A percentile compares a stretch with the other conserved stretches of the same genome.
Conservation (phyloP, 768 basidiomycete genomes). For the Epithele typhae region DNA sequence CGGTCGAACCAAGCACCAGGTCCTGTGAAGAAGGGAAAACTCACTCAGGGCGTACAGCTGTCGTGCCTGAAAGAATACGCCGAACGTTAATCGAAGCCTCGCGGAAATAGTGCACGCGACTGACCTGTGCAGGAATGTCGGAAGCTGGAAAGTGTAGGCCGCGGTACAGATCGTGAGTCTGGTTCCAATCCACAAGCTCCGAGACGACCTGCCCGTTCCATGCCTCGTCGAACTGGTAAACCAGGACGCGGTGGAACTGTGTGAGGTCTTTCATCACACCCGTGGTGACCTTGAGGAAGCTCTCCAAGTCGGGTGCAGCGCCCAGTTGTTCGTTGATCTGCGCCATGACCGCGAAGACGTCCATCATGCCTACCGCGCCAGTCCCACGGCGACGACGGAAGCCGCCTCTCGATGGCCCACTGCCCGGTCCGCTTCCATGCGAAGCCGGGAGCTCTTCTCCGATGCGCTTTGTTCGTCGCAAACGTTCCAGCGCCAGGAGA, state of each 20-base stretch:
- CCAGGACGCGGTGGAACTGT: conserved; percentile 75
- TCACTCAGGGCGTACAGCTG: conserved; percentile 64
- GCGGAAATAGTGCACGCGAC: conserved; percentile 4
- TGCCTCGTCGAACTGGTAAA: conserved; percentile 79
- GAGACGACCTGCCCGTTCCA: conserved; percentile 79
- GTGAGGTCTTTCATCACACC: conserved; percentile 75
- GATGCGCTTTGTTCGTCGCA: conserved; percentile 44
- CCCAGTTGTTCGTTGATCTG: conserved; percentile 82
- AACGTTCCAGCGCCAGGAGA: conserved; percentile 63
- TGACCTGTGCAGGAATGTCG: conserved; percentile 65
- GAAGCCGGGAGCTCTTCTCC: not conserved
- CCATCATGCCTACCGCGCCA: conserved; percentile 58
- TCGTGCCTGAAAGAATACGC: conserved; percentile 52
- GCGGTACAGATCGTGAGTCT: conserved; percentile 67
- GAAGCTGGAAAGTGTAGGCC: conserved; percentile 68
- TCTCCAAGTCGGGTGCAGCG: conserved; percentile 57
- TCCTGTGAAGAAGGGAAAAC: conserved; percentile 14
- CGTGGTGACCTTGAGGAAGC: conserved; percentile 68
- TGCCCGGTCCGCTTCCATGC: not conserved
- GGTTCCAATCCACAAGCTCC: conserved; percentile 75
- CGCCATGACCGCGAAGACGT: conserved; percentile 71
- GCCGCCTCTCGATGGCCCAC: not conserved
- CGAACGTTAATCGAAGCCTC: not conserved
- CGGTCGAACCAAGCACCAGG: not conserved
- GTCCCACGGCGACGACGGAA: conserved; percentile 18